Evolutionary conservation across 2,329 filamentous ascomycete genomes (phyloP).

Genomic region (Dactylellina sp.): DNA sequence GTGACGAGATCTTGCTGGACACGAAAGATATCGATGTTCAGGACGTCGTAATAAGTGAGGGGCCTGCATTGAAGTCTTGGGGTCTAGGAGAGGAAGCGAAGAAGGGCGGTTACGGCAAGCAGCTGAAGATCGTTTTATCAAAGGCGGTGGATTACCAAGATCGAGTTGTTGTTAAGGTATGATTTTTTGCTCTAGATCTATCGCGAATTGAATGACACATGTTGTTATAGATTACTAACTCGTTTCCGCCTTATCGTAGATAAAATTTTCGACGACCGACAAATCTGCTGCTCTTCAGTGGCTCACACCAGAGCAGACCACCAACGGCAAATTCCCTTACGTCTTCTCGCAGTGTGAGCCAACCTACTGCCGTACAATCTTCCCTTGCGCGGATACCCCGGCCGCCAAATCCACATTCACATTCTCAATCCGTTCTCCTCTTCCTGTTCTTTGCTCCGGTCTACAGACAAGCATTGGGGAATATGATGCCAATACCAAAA

Average conservation of each 20-base stretch:
- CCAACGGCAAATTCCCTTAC: conserved; percentile 94
- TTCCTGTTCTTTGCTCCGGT: conserved; percentile 92
- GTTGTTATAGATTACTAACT: conserved; percentile 64
- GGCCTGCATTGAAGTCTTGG: conserved; percentile 78
- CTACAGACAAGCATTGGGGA: conserved; percentile 67
- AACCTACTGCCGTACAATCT: conserved; percentile 91
- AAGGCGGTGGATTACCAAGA: conserved; percentile 65
- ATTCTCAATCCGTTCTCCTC: conserved; percentile 85
- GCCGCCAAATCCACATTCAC: conserved; percentile 96
- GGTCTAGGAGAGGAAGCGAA: conserved; percentile 69
- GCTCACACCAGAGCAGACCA: conserved; percentile 92
- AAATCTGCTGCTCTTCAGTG: conserved; percentile 94
- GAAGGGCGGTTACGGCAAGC: conserved; percentile 71
- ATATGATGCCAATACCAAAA: conserved; percentile 60
- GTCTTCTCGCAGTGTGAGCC: conserved; percentile 99
- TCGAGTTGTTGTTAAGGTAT: conserved; percentile 38
- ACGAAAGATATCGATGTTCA: conserved; percentile 83
- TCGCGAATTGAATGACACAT: conserved; percentile 65
- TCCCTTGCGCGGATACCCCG: conserved; percentile 97
- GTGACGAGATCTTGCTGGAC: conserved; percentile 86
- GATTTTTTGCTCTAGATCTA: conserved; percentile 59
- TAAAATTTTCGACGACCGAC: conserved; percentile 82
- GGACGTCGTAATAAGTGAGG: conserved; percentile 73
- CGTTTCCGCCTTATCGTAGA: conserved; percentile 68
- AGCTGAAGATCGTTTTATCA: conserved; percentile 74